Evolutionary conservation across 805 yeast genomes (phyloP), one percentile per base, ranked within the genome.

Genomic region (Lachancea cidri): DNA sequence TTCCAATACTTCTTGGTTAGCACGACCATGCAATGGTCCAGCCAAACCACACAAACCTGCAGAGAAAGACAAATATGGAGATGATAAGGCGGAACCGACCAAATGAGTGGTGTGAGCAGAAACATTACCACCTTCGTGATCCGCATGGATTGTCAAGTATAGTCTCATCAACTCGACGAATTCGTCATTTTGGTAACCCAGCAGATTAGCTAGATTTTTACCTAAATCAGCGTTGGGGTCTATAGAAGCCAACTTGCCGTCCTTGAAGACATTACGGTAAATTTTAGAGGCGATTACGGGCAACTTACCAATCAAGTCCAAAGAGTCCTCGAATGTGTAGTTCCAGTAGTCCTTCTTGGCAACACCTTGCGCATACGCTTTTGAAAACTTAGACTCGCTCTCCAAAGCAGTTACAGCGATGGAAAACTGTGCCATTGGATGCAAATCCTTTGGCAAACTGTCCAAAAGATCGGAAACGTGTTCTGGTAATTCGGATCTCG

Each of bases 391-490:
- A 42, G 91, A 83, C 71, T 85, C 93, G 47, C 81, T 71, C 73
- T 84, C 91, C 60, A 84, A 72, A 39, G 93, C 88, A 48, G 79
- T 82, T 42, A 84, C 75, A 35, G 91, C 94, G 64, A 85, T 82
- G 50, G 88, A 79, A 62, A 84, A 81, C 71, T 84, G 94, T 42
- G 94, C 89, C 94, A 84, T 84, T 69, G 94, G 93, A 68, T 85
- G 93, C 59, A 85, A 72, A 62, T 76, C 68, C 47, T 80, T 71
- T 62, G 94, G 94, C 52, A 83, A 73, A 59, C 77, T 73, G 73
- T 83, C 88, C 53, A 84, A 71, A 47, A 83, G 66, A 55, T 79
- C 82, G 57, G 70, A 73, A 50, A 84, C 91, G 64, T 84, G 89
- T 60, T 79, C 79, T 63, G 94, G 94, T 53, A 84, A 69, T 54